Base-by-base conservation (phyloP, 106 monocot genomes). In the Chionographis japonica region DNA sequence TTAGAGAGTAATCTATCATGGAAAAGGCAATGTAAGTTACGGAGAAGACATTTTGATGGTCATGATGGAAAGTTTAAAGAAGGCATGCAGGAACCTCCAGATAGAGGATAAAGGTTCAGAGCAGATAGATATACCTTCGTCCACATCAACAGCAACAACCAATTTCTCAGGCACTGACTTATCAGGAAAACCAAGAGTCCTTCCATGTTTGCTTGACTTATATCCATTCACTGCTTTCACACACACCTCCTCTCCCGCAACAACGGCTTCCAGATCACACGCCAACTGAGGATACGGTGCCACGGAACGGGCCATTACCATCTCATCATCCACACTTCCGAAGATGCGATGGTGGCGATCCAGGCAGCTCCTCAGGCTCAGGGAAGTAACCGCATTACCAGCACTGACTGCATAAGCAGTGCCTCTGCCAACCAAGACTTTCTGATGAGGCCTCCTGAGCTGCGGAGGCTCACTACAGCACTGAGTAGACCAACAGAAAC, bases 141-240 rank as follows among this genome's bases (percentile, higher is more conserved):
- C 95, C 11, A 95, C 88, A 66, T 95, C 95, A 54, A 95, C 95
- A 70, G 95, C 95, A 46, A 95, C 88, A 42, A 75, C 85, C 57
- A 91, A 58, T 72, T 84, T 95, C 54, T 85, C 53, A 4, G 71
- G 15, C 40, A 54, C 40, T 0, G 66, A 41, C 18, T 50, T 50
- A 16, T 70, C 56, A 13, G 76, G 61, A 79, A 79, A 77, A 20
- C 70, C 51, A 43, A 84, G 76, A 67, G 67, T 67, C 7, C 75
- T 81, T 53, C 78, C 75, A 75, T 77, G 58, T 14, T 74, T 77
- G 60, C 60, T 67, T 10, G 70, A 54, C n/a, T 70, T 82, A 63
- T 67, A 80, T 56, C 85, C 81, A 61, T 84, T 88, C 27, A 77
- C 63, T 43, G 75, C 74, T 37, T 80, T 75, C 17, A 27, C 52